These are phyloP conservation scores for Cymbidium sinense DNA, from an alignment of 106 monocot genomes.

Conservation along the genomic window DNA sequence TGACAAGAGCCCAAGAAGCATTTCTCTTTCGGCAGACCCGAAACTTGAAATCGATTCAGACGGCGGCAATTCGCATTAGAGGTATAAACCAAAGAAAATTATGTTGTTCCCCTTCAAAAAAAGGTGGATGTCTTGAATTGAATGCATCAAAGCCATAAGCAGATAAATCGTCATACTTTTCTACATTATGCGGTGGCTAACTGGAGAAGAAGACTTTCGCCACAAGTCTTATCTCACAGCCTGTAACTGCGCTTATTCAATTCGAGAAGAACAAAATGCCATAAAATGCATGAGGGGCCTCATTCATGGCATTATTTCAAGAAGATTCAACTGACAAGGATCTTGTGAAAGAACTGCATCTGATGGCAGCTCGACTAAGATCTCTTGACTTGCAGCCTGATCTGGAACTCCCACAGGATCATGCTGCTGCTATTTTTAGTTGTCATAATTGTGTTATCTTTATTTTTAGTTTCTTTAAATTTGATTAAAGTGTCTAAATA, in stretches of 20 bases:
- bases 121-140: too few species aligned
- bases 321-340: slow-evolving; percentile 51
- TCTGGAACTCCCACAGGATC: too few species aligned
- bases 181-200: slow-evolving; percentile 21
- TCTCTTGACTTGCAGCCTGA: slow-evolving; percentile 62
- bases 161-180: too few species aligned
- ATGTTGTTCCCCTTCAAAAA: too few species aligned
- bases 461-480: too few species aligned
- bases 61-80: slow-evolving; percentile 85
- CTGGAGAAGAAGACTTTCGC: slow-evolving; percentile 62
- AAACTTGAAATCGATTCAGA: slow-evolving; percentile 48
- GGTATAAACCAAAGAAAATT: too few species aligned
- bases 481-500: too few species aligned
- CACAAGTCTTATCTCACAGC: slow-evolving; percentile 65
- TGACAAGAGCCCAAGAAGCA: too few species aligned
- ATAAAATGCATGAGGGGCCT: slow-evolving; percentile 92
- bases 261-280: slow-evolving; percentile 63
- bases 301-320: slow-evolving; percentile 35
- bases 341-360: slow-evolving; percentile 45
- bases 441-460: too few species aligned
- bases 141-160: too few species aligned
- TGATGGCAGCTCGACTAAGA: slow-evolving; percentile 51
- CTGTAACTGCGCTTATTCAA: slow-evolving; percentile 26
- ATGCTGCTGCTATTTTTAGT: too few species aligned
- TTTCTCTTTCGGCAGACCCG: slow-evolving; percentile 13